phyloP scores from a whole-genome alignment of 768 basidiomycete genomes.

The Boletus bicolor region DNA sequence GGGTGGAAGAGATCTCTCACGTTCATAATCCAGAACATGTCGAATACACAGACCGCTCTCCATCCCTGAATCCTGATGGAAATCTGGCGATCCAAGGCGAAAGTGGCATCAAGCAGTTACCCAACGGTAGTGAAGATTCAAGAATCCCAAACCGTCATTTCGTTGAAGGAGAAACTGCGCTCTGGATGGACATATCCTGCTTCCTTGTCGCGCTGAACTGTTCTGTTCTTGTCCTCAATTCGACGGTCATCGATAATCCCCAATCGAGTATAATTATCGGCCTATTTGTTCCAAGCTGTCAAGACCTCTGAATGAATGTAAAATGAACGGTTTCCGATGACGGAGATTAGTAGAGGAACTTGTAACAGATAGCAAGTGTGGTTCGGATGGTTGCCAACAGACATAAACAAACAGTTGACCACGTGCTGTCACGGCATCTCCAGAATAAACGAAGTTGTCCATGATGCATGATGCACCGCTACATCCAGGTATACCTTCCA shows the following conservation, averaged over 20 bases:
- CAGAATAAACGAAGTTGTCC: not conserved
- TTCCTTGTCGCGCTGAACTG: not conserved
- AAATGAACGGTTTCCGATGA: not conserved
- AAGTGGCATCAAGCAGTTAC: too few relatives aligned
- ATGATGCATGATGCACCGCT: slow-evolving; percentile 1
- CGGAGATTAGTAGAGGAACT: not conserved
- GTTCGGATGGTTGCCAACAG: slow-evolving; percentile 1
- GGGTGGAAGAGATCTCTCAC: too few relatives aligned
- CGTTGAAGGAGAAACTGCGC: not conserved
- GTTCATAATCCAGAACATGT: too few relatives aligned
- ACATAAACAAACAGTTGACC: slow-evolving; percentile 11
- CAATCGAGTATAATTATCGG: not conserved
- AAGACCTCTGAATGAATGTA: not conserved
- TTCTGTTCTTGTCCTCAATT: not conserved
- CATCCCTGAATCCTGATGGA: too few relatives aligned
- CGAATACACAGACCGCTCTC: too few relatives aligned
- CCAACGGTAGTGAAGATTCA: not conserved
- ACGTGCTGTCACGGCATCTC: not conserved
- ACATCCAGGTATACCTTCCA: slow-evolving; percentile 25
- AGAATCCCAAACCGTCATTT: not conserved
- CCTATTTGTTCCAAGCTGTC: not conserved
- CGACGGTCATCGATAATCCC: not conserved
- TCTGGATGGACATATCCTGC: not conserved
- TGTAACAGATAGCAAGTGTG: not conserved
- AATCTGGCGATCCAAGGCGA: not conserved